Conservation (phyloP, 1,284 basidiomycete genomes). For the Moesziomyces antarcticus region DNA sequence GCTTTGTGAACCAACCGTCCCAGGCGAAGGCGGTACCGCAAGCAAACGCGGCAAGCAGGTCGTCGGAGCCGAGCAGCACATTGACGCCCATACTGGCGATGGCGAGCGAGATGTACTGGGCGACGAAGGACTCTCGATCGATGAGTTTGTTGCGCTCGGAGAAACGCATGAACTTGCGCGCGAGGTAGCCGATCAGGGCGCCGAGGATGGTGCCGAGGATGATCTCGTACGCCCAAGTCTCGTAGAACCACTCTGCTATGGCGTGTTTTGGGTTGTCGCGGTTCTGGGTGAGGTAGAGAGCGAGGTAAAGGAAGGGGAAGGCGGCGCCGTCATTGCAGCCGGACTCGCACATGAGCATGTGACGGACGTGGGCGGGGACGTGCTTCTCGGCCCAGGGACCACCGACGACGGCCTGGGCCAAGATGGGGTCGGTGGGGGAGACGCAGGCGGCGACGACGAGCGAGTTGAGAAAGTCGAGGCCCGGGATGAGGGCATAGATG, state of each 20-base stretch:
- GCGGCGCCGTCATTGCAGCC: conserved; percentile 80
- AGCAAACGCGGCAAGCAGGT: conserved; percentile 78
- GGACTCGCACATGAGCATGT: conserved; percentile 90
- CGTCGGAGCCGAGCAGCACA: conserved; percentile 65
- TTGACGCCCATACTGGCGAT: conserved; percentile 78
- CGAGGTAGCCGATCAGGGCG: conserved; percentile 79
- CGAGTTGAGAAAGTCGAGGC: conserved; percentile 54
- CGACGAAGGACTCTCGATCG: conserved; percentile 93
- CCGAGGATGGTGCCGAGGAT: conserved; percentile 84
- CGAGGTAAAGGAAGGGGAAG: conserved; percentile 94
- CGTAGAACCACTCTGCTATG: conserved; percentile 69
- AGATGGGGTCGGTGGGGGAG: conserved; percentile 90
- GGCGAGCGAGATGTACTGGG: conserved; percentile 85
- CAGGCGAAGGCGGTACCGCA: conserved; percentile 97
- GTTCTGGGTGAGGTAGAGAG: conserved; percentile 85
- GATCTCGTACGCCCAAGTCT: conserved; percentile 78
- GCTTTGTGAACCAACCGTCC: conserved; percentile 91
- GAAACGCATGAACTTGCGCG: conserved; percentile 94
- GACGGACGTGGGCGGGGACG: conserved; percentile 92
- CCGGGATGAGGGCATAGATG: conserved; percentile 60
- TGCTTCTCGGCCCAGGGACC: conserved; percentile 99
- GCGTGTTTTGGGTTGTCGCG: conserved; percentile 75
- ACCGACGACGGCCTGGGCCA: conserved; percentile 78
- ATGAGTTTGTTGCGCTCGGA: conserved; percentile 89
- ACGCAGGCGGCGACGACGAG: conserved; percentile 82